A percentile compares a stretch with the other conserved stretches of the same genome.
phyloP scores from a whole-genome alignment of 2,329 filamentous ascomycete species.

The Aspergillus sp. region DNA sequence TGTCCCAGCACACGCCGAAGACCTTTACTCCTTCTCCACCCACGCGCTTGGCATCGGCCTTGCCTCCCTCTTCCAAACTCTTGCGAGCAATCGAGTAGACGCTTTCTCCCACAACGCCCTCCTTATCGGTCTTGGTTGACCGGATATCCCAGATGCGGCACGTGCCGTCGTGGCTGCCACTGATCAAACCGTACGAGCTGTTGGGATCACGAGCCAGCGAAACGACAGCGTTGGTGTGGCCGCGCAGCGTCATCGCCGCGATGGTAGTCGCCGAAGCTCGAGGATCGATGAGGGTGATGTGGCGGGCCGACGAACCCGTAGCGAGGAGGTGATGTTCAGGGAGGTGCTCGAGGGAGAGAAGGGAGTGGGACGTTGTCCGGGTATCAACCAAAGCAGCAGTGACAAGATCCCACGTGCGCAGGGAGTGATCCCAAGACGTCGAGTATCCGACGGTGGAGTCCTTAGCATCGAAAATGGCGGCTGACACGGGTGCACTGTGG shows the following conservation, averaged over 20 bases:
- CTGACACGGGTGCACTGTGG: constrained; percentile 73
- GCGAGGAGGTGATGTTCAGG: constrained; percentile 63
- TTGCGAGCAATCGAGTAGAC: constrained; percentile 77
- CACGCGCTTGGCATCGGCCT: constrained; percentile 57
- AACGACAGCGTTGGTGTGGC: constrained; percentile 74
- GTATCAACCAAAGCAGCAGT: constrained; percentile 77
- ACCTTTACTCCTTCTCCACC: constrained; percentile 88
- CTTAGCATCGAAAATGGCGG: constrained; percentile 77
- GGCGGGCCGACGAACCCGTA: constrained; percentile 78
- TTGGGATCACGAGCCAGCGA: constrained; percentile 60
- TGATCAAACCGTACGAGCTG: constrained; percentile 80
- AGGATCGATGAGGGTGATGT: constrained; percentile 92
- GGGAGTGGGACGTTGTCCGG: constrained; percentile 76
- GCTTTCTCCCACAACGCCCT: constrained; percentile 65
- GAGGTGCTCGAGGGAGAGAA: constrained; percentile 76
- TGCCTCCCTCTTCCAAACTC: constrained; percentile 63
- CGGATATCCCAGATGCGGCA: constrained; percentile 93
- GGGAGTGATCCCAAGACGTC: constrained; percentile 83
- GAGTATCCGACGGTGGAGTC: constrained; percentile 91
- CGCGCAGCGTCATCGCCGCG: constrained; percentile 84
- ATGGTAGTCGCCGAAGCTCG: constrained; percentile 73
- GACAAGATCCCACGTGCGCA: constrained; percentile 87
- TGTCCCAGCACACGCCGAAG: constrained; percentile 83
- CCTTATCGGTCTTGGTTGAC: constrained; percentile 59
- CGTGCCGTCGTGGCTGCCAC: constrained; percentile 87